Conservation (phyloP, 2,329 filamentous ascomycete species). For the Thielaviopsis euricoi region DNA sequence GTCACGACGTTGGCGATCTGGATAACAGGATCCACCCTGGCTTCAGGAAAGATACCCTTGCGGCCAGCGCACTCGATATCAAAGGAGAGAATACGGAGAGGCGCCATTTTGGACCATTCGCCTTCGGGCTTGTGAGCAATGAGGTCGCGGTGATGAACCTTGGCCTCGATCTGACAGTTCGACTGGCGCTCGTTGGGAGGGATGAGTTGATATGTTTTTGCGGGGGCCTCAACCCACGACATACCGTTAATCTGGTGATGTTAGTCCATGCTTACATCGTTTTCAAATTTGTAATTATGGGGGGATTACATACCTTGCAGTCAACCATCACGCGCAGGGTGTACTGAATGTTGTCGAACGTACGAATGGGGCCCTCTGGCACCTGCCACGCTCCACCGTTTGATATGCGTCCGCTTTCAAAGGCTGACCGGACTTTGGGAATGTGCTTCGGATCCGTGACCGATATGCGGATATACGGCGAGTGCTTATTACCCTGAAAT, state of each 20-base stretch:
- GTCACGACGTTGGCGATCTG: constrained; percentile 97
- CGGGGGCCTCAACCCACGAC: constrained; percentile 87
- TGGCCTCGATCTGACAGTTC: constrained; percentile 91
- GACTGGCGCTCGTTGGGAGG: constrained; percentile 55
- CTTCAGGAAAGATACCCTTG: constrained; percentile 93
- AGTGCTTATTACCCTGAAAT: constrained; percentile 85
- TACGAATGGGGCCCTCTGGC: constrained; percentile 53
- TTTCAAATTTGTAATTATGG: no score
- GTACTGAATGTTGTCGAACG: constrained; percentile 93
- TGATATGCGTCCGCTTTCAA: constrained; percentile 65
- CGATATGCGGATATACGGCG: constrained; percentile 83
- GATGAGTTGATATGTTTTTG: constrained; percentile 56
- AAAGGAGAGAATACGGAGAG: constrained; percentile 80
- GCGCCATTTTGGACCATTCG: constrained; percentile 97
- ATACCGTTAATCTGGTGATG: constrained; percentile 60
- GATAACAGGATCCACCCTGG: constrained; percentile 82
- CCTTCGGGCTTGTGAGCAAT: constrained; percentile 78
- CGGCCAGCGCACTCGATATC: constrained; percentile 98
- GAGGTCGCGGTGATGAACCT: constrained; percentile 65
- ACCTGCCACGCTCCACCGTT: constrained; percentile 82
- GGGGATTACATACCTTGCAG: constrained; percentile 45
- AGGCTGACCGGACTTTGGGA: constrained; percentile 52
- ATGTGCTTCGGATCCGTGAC: constrained; percentile 82
- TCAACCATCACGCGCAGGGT: constrained; percentile 96
- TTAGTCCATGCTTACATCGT: constrained; percentile 12